Conservation (phyloP, 345 rosid genomes). For the Erucastrum elatum region DNA sequence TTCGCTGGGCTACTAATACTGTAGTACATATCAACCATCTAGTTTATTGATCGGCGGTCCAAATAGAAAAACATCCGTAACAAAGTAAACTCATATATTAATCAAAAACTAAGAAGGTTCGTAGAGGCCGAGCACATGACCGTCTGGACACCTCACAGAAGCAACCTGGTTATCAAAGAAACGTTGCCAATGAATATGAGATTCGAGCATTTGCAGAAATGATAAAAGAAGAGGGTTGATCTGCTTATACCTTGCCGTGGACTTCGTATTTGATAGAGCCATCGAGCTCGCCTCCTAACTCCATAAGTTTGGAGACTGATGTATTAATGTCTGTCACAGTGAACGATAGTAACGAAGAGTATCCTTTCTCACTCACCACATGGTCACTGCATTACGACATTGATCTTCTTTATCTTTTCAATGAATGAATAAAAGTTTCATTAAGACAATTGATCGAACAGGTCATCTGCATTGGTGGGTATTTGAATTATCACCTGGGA, state of each 20-base stretch:
- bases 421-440: not conserved
- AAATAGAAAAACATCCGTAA: not conserved
- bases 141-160: slow-evolving; percentile 78
- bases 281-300: slow-evolving; percentile 85
- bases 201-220: not conserved
- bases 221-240: not conserved
- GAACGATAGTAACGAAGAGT: slow-evolving; percentile 72
- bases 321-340: slow-evolving; percentile 78
- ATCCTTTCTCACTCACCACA: slow-evolving; percentile 55
- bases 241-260: slow-evolving; percentile 78
- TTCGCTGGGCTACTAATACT: not conserved
- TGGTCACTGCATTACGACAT: slow-evolving; percentile 46
- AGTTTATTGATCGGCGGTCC: not conserved
- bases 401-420: not conserved
- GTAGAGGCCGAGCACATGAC: slow-evolving; percentile 76
- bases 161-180: slow-evolving; percentile 58
- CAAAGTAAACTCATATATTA: not conserved
- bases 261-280: slow-evolving; percentile 87
- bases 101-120: slow-evolving; percentile 48
- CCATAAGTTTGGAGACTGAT: slow-evolving; percentile 74
- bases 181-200: not conserved
- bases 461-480: not conserved
- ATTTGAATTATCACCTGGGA: slow-evolving; percentile 46
- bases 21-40: not conserved
- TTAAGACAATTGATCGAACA: slow-evolving; percentile 58